Evolutionary conservation across 345 rosid genomes (phyloP).

Genomic region (Mercurialis annua): DNA sequence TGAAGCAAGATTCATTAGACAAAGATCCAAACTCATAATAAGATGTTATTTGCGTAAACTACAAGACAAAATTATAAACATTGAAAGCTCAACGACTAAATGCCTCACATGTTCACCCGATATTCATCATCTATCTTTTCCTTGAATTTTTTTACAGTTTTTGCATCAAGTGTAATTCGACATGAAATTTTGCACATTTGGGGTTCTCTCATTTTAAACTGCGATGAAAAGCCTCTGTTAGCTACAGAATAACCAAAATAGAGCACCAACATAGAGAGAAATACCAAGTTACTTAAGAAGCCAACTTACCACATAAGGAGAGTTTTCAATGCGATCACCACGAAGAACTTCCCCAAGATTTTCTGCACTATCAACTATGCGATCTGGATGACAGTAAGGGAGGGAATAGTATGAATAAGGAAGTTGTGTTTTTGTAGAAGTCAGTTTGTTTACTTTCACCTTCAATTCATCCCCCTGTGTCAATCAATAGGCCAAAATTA

Average conservation of each 20-base stretch:
- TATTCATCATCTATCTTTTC: slow-evolving; percentile 87
- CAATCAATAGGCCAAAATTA: slow-evolving; percentile 9
- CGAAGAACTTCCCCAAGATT: slow-evolving; percentile 96
- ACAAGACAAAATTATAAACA: not conserved
- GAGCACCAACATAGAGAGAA: not conserved
- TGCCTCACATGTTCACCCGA: slow-evolving; percentile 69
- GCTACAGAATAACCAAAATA: not conserved
- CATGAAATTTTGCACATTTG: slow-evolving; percentile 60
- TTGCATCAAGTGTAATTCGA: slow-evolving; percentile 46
- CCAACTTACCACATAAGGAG: slow-evolving; percentile 65
- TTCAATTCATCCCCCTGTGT: slow-evolving; percentile 69
- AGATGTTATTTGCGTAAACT: not conserved
- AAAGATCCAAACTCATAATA: not conserved
- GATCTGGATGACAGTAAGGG: slow-evolving; percentile 57
- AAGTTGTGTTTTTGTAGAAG: slow-evolving; percentile 89
- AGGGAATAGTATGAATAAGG: slow-evolving; percentile 82
- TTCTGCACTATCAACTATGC: slow-evolving; percentile 76
- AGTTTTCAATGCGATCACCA: slow-evolving; percentile 88
- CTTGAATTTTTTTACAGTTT: slow-evolving; percentile 59
- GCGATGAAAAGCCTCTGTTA: slow-evolving; percentile 26
- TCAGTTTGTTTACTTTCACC: slow-evolving; percentile 90
- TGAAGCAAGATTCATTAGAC: not conserved
- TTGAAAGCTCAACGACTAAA: not conserved
- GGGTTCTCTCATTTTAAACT: slow-evolving; percentile 88
- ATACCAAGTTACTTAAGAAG: not conserved